These are phyloP conservation scores for Dryas octopetala DNA, from an alignment of 306 rosid species.

Conservation along the genomic window DNA sequence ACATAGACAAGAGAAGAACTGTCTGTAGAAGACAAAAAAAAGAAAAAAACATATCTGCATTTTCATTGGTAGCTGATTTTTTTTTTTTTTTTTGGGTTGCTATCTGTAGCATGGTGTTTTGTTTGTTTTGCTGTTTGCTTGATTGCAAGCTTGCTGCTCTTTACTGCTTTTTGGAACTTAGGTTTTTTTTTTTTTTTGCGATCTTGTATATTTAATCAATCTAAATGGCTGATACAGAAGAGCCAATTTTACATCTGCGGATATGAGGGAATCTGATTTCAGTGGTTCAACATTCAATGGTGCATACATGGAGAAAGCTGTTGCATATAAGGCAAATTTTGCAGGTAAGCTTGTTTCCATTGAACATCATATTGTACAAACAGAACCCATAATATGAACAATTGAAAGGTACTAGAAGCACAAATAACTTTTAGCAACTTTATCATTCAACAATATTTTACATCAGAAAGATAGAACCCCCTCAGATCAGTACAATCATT, in stretches of 20 bases:
- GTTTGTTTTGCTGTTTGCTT: neutral
- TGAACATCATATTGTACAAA: neutral
- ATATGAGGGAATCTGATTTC: conserved; percentile 96
- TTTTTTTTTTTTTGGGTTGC: neutral
- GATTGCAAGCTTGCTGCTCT: neutral
- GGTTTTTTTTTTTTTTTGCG: neutral
- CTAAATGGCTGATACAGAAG: conserved; percentile 63
- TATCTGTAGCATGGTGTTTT: neutral
- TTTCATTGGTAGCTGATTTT: neutral
- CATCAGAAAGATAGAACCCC: no score
- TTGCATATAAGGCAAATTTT: conserved; percentile 91
- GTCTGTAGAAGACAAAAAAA: neutral
- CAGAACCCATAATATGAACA: conserved; percentile 1
- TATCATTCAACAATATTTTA: neutral
- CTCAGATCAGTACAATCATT: no score
- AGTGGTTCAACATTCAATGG: conserved; percentile 97
- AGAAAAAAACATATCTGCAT: neutral
- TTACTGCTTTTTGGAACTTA: neutral
- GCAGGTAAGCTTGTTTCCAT: conserved; percentile 48
- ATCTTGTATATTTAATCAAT: conserved; percentile 33
- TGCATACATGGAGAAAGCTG: conserved; percentile 94
- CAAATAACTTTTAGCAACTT: neutral
- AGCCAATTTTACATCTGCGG: conserved; percentile 98
- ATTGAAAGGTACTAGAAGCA: neutral
- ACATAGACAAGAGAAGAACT: neutral